Evolutionary conservation across 768 basidiomycete genomes (phyloP).

Genomic region (Lyophyllum shimeji): DNA sequence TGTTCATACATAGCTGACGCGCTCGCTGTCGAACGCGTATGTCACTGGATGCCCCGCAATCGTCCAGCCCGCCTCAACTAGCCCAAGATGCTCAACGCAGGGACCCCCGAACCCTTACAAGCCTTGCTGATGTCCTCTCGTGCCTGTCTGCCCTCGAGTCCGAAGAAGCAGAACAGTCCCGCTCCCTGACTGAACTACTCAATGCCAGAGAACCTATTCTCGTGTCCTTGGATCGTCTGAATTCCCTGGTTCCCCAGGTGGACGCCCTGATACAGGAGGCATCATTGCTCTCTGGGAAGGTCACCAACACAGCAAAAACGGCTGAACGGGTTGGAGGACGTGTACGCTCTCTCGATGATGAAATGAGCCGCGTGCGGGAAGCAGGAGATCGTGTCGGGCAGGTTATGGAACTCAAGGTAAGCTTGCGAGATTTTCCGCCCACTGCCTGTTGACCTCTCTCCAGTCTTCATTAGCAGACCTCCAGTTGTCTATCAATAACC

Average conservation of each 20-base stretch:
- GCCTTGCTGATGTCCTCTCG: conserved; percentile 68
- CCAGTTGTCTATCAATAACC: conserved; percentile 75
- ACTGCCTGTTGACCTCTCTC: conserved; percentile 8
- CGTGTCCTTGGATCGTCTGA: conserved; percentile 59
- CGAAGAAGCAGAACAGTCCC: conserved; percentile 75
- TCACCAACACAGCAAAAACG: conserved; percentile 72
- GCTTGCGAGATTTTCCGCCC: conserved; percentile 8
- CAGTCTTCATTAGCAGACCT: conserved; percentile 41
- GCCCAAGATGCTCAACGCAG: conserved; percentile 4
- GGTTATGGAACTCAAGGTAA: conserved; percentile 93
- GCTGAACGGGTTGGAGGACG: conserved; percentile 90
- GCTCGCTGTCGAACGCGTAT: background rate
- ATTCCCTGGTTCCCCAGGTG: conserved; percentile 58
- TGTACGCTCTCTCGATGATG: conserved; percentile 86
- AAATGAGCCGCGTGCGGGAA: conserved; percentile 87
- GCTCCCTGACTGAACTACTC: conserved; percentile 68
- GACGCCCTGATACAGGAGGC: conserved; percentile 65
- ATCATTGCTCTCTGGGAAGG: conserved; percentile 49
- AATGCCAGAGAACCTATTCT: conserved; percentile 67
- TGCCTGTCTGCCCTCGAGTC: conserved; percentile 73
- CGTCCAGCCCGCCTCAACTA: background rate
- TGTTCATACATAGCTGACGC: no score
- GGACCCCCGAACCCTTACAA: conserved; percentile 52
- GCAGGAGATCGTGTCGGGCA: conserved; percentile 90
- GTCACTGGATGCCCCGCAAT: background rate